Base-by-base conservation (phyloP, 768 basidiomycete species). In the Lenzites betulinus region DNA sequence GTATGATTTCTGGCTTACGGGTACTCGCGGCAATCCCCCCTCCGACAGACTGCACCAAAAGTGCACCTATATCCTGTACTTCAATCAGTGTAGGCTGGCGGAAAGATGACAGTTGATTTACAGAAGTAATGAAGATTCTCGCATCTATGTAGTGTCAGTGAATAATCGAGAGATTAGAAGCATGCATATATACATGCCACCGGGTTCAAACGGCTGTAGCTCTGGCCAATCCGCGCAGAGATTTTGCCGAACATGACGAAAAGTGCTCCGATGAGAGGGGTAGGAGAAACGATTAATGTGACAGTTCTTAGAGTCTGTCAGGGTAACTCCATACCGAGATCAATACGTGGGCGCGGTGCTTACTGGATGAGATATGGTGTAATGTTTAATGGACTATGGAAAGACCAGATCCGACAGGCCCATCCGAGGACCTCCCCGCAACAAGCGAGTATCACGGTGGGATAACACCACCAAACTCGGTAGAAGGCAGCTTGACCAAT, bases 301-400 rank as follows among this genome's bases (percentile, higher is more conserved):
- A 82, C 39, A 3, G 36, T 54, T 66, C 67, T 3, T 54, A 66
- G 23, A 81, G 64, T 8, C 11, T 12, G 25, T 18, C 23, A 23
- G 23, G 46, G 15, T 8, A 2, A 15, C 26, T 8, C 22, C 43
- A 22, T 22, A n/a, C 22, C 3, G 43, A 44, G 4, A 5, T 18
- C 8, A 25, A 22, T 5, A 44, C 41, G 43, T 16, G 6, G 4
- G 41, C 3, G 22, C 43, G 23, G n/a, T n/a, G n/a, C n/a, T n/a
- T 44, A 44, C 43, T 44, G 43, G 2, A 44, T 44, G 2, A 22
- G 43, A 22, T 44, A 44, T 9, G 43, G 43, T 3, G 3, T 22
- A 6, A 22, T 3, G 6, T 22, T n/a, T 5, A 44, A 44, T 9
- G 43, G 43, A 3, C 23, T 13, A 22, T n/a, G 3, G 12, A 6